Evolutionary conservation across 352 stramenopile species (phyloP).

Genomic region (Pythium volutum): DNA sequence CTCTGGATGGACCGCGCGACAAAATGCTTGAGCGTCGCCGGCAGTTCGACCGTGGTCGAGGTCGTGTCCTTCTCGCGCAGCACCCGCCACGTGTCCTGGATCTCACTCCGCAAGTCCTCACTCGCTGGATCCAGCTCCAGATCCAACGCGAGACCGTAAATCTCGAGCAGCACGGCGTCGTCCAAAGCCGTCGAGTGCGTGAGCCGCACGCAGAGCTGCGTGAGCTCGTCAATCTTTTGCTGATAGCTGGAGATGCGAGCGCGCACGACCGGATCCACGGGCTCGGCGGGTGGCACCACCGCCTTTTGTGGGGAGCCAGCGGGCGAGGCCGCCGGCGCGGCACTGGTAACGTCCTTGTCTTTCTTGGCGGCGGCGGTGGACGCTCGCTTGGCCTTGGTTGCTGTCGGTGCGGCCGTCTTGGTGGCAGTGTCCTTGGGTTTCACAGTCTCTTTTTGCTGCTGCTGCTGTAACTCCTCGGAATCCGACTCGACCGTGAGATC

Average conservation of each 20-base stretch:
- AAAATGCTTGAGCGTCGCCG: slow-evolving; percentile 21
- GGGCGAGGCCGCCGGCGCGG: neutral
- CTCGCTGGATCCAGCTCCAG: slow-evolving; percentile 36
- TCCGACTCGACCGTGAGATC: neutral
- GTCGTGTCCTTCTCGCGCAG: slow-evolving; percentile 13
- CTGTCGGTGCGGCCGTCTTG: too few species aligned
- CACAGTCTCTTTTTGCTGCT: too few species aligned
- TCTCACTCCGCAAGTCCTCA: neutral
- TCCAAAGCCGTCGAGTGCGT: slow-evolving; percentile 17
- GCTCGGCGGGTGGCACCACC: slow-evolving; percentile 16
- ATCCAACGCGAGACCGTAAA: slow-evolving; percentile 66
- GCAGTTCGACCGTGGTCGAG: slow-evolving; percentile 3
- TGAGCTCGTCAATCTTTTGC: slow-evolving; percentile 75
- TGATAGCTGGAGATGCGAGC: slow-evolving; percentile 69
- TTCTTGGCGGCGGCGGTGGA: slow-evolving; percentile 3
- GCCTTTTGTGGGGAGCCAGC: slow-evolving; percentile 19
- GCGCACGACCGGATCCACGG: slow-evolving; percentile 51
- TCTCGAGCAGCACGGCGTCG: slow-evolving; percentile 60
- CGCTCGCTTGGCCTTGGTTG: neutral
- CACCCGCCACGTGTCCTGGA: slow-evolving; percentile 12
- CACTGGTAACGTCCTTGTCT: slow-evolving; percentile 6
- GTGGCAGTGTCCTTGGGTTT: neutral
- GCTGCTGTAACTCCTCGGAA: neutral
- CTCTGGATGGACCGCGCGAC: slow-evolving; percentile 29
- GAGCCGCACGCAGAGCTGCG: slow-evolving; percentile 38